phyloP scores from a whole-genome alignment of 2,329 filamentous ascomycete genomes.

The Fusarium sacchari region DNA sequence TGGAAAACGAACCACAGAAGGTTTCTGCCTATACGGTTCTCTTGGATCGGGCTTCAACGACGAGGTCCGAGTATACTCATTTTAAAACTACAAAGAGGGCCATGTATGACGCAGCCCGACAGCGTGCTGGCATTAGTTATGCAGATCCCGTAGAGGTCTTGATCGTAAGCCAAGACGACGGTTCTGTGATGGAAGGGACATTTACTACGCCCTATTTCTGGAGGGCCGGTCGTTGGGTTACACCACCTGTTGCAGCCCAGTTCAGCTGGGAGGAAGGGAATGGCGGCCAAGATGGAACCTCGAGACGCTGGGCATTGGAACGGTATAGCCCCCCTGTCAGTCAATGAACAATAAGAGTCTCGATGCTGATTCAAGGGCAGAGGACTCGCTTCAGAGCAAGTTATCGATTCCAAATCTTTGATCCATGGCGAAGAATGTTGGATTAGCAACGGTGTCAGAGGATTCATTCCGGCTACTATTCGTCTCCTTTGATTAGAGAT shows the following conservation, averaged over 20 bases:
- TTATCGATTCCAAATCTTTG: slow-evolving; percentile 68
- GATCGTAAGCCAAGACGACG: slow-evolving; percentile 68
- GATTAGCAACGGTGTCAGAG: slow-evolving; percentile 88
- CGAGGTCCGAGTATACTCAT: slow-evolving; percentile 73
- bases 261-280: slow-evolving; percentile 57
- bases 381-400: slow-evolving; percentile 72
- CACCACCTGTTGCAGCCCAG: slow-evolving; percentile 69
- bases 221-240: slow-evolving; percentile 79
- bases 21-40: slow-evolving; percentile 54
- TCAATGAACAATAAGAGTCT: neutral
- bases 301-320: slow-evolving; percentile 83
- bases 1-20: slow-evolving; percentile 41
- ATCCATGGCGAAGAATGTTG: slow-evolving; percentile 81
- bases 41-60: slow-evolving; percentile 55
- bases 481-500: slow-evolving; percentile 29
- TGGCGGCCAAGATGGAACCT: slow-evolving; percentile 86
- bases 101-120: slow-evolving; percentile 76
- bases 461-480: slow-evolving; percentile 70
- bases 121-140: slow-evolving; percentile 64
- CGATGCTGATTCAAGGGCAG: slow-evolving; percentile 45
- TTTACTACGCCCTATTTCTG: slow-evolving; percentile 85
- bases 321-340: slow-evolving; percentile 54
- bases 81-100: slow-evolving; percentile 84
- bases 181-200: slow-evolving; percentile 85
- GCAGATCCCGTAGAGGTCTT: slow-evolving; percentile 75